phyloP scores from a whole-genome alignment of 1,139 yeast species.

The Candida tropicalis region DNA sequence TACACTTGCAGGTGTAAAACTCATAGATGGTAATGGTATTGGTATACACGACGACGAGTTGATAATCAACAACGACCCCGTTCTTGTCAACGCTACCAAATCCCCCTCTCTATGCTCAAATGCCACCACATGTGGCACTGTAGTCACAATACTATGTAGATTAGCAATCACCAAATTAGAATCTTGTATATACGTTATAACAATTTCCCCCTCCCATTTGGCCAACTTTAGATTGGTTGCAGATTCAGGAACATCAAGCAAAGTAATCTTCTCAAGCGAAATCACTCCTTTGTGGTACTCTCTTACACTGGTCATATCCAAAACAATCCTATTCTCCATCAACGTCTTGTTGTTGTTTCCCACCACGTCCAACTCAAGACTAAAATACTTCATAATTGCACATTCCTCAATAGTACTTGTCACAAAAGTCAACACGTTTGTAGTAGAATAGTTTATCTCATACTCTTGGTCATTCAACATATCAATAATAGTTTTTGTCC shows the following conservation, averaged over 20 bases:
- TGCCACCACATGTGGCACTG: constrained; percentile 10
- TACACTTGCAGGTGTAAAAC: constrained; percentile 13
- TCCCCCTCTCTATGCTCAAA: constrained; percentile 11
- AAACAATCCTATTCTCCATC: background rate
- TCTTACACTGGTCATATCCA: constrained; percentile 4
- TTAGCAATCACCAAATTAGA: constrained; percentile 21
- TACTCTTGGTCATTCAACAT: constrained; percentile 22
- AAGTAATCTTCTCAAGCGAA: constrained; percentile 4
- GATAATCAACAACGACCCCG: constrained; percentile 9
- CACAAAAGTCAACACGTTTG: constrained; percentile 35
- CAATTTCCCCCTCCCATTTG: constrained; percentile 6
- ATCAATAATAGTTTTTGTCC: constrained; percentile 46
- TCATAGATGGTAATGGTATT: constrained; percentile 8
- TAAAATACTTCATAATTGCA: constrained; percentile 26
- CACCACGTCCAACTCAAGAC: constrained; percentile 7
- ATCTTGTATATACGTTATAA: constrained; percentile 12
- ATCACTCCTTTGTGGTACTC: constrained; percentile 12
- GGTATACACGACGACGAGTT: constrained; percentile 11
- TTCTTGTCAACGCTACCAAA: constrained; percentile 12
- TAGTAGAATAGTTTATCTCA: constrained; percentile 13
- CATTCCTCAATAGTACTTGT: constrained; percentile 30
- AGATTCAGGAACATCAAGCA: constrained; percentile 8
- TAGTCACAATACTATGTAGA: constrained; percentile 6
- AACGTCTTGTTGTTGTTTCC: background rate
- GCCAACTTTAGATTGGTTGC: constrained; percentile 8